A percentile compares a stretch with the other conserved stretches of the same genome.
These are phyloP conservation scores for Arachnopeziza araneosa DNA, from an alignment of 2,329 filamentous ascomycete species.

Conservation along the genomic window DNA sequence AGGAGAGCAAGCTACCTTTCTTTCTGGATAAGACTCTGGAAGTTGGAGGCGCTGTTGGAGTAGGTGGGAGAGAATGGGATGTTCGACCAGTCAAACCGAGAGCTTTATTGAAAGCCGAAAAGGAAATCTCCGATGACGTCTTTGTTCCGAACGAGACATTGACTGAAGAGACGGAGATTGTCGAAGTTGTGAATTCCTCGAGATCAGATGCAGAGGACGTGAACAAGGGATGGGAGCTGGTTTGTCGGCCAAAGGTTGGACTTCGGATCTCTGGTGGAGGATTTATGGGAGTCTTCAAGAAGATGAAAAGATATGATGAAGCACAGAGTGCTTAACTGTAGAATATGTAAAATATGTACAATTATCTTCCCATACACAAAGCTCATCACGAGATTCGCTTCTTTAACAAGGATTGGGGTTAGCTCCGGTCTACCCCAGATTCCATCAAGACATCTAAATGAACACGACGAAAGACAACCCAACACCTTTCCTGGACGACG, in stretches of 20 bases:
- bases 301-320: not conserved
- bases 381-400: constrained; percentile 7
- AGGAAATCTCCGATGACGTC: not conserved
- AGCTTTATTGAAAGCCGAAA: constrained; percentile 18
- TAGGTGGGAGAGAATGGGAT: constrained; percentile 58
- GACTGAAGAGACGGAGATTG: not conserved
- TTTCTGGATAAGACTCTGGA: constrained; percentile 56
- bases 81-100: constrained; percentile 43
- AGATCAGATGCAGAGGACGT: not conserved
- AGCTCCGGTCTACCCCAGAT: constrained; percentile 14
- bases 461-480: not conserved
- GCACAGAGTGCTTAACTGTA: not conserved
- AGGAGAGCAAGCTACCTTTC: constrained; percentile 46
- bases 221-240: constrained; percentile 35
- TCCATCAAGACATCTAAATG: constrained; percentile 11
- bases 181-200: not conserved
- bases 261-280: constrained; percentile 42
- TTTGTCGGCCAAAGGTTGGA: constrained; percentile 49
- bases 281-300: constrained; percentile 41
- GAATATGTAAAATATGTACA: not conserved
- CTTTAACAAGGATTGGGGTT: constrained; percentile 6
- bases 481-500: not conserved
- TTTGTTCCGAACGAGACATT: not conserved
- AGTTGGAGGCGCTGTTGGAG: constrained; percentile 43
- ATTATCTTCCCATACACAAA: not conserved